Base-by-base conservation (phyloP, 768 basidiomycete species). In the Mrakia blollopis region DNA sequence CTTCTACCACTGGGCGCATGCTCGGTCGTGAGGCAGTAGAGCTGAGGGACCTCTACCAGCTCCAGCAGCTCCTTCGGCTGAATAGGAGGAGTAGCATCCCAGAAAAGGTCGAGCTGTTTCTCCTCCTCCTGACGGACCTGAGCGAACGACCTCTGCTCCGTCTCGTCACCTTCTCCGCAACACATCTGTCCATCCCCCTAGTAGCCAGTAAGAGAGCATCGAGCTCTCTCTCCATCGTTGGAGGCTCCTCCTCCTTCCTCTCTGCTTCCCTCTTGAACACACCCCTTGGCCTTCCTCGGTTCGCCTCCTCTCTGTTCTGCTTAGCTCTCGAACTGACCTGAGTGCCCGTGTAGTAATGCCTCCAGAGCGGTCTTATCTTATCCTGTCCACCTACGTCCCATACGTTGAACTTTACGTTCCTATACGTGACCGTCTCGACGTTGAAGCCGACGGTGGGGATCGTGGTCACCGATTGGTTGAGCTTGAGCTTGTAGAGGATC, bases 301-400 rank as follows among this genome's bases (percentile, higher is more conserved):
- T 68, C 65, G 32, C 32, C 32, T 67, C 11, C 37, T 11, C 63
- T 23, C 63, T 35, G 8, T 14, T 37, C 3, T 54, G n/a, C 18
- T 9, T 25, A 35, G 28, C n/a, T n/a, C n/a, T n/a, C n/a, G 41
- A 28, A 78, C 82, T 77, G 70, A 83, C 84, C 80, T 98, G 96
- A 1, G 96, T 98, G 78, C 96, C 96, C 18, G 96, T 98, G 86
- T 98, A 98, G 85, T 98, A 98, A 85, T 98, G 96, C 85, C 96
- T 88, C 96, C 96, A 98, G 60, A 98, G 87, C 35, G 96, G 96
- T 71, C 96, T 88, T 82, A 98, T 98, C 88, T 98, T 98, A 87
- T 98, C 96, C 85, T 98, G 96, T n/a, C 96, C 96, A 81, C 96
- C 96, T 57, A 98, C 96, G 83, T 97, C 94, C 93, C 94, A 92